These are phyloP conservation scores for Filobasidium wieringae DNA, from an alignment of 768 basidiomycete species.

Conservation along the genomic window DNA sequence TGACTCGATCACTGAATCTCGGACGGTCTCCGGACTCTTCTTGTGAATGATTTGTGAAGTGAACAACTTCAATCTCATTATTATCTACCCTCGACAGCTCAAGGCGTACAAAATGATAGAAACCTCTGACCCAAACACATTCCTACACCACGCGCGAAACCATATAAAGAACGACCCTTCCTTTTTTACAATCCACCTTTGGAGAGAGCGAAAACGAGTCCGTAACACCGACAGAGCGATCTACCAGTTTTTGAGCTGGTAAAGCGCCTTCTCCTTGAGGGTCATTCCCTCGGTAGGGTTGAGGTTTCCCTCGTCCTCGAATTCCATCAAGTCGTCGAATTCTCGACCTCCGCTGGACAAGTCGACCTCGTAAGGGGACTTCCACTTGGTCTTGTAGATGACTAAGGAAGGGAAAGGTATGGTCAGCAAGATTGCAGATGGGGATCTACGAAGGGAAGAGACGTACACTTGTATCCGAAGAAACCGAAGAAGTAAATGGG, in stretches of 20 bases:
- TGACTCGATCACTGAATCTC: no score
- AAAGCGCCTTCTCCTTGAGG: conserved; percentile 25
- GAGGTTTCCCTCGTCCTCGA: conserved; percentile 15
- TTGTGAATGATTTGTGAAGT: no score
- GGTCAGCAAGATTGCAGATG: neutral
- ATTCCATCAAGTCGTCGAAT: conserved; percentile 26
- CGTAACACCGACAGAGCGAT: no score
- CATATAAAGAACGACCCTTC: no score
- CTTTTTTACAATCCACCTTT: no score
- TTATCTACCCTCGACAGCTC: no score
- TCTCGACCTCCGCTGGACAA: conserved; percentile 28
- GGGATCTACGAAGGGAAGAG: neutral
- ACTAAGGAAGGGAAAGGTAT: conserved; percentile 2
- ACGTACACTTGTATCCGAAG: conserved; percentile 41
- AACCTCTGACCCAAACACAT: no score
- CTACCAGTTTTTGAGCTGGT: conserved; percentile 34
- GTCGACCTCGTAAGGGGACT: conserved; percentile 26
- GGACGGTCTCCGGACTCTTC: no score
- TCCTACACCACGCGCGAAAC: no score
- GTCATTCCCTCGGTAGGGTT: conserved; percentile 19
- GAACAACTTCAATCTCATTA: no score
- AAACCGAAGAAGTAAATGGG: conserved; percentile 46
- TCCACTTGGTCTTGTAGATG: conserved; percentile 19
- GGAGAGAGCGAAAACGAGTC: no score
- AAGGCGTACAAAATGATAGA: no score